phyloP scores from a whole-genome alignment of 108 stramenopile genomes.

The Schizochytrium sp. region DNA sequence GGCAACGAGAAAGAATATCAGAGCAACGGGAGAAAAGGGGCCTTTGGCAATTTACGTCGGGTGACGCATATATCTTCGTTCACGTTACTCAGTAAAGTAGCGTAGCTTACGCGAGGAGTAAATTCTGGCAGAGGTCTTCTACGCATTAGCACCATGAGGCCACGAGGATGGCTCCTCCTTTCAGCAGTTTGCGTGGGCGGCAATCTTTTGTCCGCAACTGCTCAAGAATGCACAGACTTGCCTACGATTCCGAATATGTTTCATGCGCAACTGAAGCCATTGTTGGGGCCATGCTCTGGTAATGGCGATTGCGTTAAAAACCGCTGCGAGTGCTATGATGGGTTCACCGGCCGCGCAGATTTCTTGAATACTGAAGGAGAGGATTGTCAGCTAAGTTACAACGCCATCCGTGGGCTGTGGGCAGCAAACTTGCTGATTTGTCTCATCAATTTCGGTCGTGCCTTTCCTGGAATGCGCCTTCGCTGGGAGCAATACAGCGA shows the following conservation, averaged over 20 bases:
- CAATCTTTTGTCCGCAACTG: background rate
- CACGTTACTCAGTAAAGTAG: too few relatives aligned
- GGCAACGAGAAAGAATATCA: too few relatives aligned
- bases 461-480: background rate
- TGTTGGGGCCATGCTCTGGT: constrained; percentile 48
- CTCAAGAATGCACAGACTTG: background rate
- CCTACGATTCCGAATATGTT: constrained; percentile 35
- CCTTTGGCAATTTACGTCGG: too few relatives aligned
- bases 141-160: too few relatives aligned
- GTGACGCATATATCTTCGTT: too few relatives aligned
- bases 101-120: too few relatives aligned
- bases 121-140: too few relatives aligned
- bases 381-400: constrained; percentile 8
- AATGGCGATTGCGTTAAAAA: constrained; percentile 43
- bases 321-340: constrained; percentile 35
- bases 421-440: background rate
- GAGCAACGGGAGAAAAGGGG: too few relatives aligned
- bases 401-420: constrained; percentile 15
- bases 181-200: background rate
- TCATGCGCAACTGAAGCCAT: constrained; percentile 5
- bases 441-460: background rate
- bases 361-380: constrained; percentile 41
- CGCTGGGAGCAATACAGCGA: constrained; percentile 26
- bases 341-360: constrained; percentile 44
- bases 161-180: background rate